Evolutionary conservation across 2,329 filamentous ascomycete genomes (phyloP).

Genomic region (Trichoderma cornu-damae): DNA sequence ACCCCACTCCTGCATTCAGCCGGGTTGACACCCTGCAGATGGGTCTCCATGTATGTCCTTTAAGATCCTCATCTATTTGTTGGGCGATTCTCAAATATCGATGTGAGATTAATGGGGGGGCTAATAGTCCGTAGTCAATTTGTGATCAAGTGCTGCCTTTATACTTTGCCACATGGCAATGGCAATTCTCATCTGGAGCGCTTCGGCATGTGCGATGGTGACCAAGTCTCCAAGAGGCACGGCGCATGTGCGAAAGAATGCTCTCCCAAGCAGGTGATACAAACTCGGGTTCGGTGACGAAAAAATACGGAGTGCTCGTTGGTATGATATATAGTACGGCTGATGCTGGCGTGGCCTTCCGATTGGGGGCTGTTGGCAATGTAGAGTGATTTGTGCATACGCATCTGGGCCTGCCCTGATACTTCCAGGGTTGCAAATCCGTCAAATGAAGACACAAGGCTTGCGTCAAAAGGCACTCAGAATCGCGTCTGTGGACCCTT

Average conservation of each 20-base stretch:
- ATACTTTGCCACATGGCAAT: slow-evolving; percentile 14
- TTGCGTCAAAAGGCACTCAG: not conserved
- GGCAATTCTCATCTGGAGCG: not conserved
- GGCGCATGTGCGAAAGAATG: not conserved
- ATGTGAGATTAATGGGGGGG: not conserved
- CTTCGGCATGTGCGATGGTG: slow-evolving; percentile 5
- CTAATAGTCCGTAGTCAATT: not conserved
- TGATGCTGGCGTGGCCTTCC: not conserved
- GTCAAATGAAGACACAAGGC: not conserved
- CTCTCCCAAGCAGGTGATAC: not conserved
- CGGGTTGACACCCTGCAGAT: not conserved
- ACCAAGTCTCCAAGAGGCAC: not conserved
- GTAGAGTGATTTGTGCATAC: slow-evolving; percentile 14
- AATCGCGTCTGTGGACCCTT: not conserved
- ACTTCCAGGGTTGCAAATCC: not conserved
- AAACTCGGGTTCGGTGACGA: not conserved
- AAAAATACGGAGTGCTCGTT: not conserved
- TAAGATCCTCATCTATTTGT: not conserved
- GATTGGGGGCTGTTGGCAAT: slow-evolving; percentile 6
- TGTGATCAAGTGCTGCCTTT: not conserved
- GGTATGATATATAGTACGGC: not conserved
- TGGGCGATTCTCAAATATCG: not conserved
- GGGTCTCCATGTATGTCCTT: slow-evolving; percentile 5
- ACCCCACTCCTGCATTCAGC: not conserved
- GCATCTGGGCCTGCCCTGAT: not conserved